Base-by-base conservation (phyloP, 163 green algal genomes). In the Volvox carteri region DNA sequence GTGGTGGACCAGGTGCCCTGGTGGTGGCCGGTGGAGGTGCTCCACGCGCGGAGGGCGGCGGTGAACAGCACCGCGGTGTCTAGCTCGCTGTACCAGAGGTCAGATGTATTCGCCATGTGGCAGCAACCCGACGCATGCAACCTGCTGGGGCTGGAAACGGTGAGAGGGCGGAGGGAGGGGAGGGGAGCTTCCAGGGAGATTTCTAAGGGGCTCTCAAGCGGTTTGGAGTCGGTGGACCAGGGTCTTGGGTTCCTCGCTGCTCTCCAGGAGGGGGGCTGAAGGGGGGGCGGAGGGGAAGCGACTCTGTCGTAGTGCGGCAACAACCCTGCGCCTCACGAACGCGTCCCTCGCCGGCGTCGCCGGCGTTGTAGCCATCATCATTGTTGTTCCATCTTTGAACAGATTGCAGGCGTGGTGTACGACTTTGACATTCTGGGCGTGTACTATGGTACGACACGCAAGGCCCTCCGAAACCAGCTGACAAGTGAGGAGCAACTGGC, bases 351-450 rank as follows among this genome's bases (percentile, higher is more conserved):
- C n/a, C n/a, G n/a, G n/a, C n/a, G n/a, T n/a, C n/a, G n/a, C n/a
- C n/a, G n/a, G n/a, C n/a, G n/a, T n/a, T n/a, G n/a, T n/a, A n/a
- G n/a, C n/a, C n/a, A n/a, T n/a, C n/a, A n/a, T n/a, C n/a, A n/a
- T n/a, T n/a, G n/a, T n/a, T n/a, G n/a, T n/a, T n/a, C n/a, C n/a
- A n/a, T n/a, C n/a, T n/a, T n/a, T n/a, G n/a, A n/a, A 0, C 84
- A 92, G 60, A 83, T 93, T 11, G 90, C 91, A 33, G 91, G 78
- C 11, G 50, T 91, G 28, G 72, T 92, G 23, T 90, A 91, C 44
- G 91, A 93, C 46, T 93, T 91, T 33, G 91, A 93, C 72, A 85
- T 93, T 67, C 68, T 91, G 56, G 87, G 87, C 23, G 62, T 91
- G 33, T 83, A 81, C 52, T 85, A 89, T 50, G 78, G 84, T 35